Percentiles rank a stretch among this genome's conserved stretches.
Evolutionary conservation across 441 rosid genomes (phyloP).

Genomic region (Gossypium gossypioides): DNA sequence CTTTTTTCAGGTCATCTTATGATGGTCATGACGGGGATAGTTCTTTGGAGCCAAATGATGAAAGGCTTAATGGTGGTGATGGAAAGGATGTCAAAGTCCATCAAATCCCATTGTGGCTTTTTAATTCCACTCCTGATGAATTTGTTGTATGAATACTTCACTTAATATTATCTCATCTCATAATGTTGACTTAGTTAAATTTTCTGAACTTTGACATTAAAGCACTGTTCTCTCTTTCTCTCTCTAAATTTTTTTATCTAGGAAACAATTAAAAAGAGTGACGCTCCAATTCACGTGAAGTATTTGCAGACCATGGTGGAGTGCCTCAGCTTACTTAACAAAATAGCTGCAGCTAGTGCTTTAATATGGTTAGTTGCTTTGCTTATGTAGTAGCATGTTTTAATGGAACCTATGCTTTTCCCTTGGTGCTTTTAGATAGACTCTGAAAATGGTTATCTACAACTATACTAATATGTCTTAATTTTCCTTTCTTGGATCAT

Average conservation of each 20-base stretch:
- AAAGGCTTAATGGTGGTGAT: constrained; percentile 53
- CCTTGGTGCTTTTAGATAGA: not conserved
- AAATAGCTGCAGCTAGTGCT: constrained; percentile 97
- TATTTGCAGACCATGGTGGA: constrained; percentile 94
- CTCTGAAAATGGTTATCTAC: not conserved
- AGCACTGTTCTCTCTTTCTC: constrained; percentile 3
- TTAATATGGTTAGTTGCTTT: constrained; percentile 71
- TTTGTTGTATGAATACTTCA: constrained; percentile 51
- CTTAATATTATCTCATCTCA: constrained; percentile 16
- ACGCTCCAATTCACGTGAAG: constrained; percentile 80
- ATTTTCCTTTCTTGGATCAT: not conserved
- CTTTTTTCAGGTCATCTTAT: constrained; percentile 55
- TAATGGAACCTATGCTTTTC: not conserved
- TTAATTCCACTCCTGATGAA: constrained; percentile 85
- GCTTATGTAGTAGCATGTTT: constrained; percentile 5
- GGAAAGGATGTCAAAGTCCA: constrained; percentile 42
- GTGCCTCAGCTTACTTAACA: constrained; percentile 91
- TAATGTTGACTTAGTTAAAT: constrained; percentile 5
- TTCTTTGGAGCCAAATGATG: constrained; percentile 49
- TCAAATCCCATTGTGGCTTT: constrained; percentile 79
- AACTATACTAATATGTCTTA: not conserved
- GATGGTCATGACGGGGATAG: constrained; percentile 77
- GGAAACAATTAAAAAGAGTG: constrained; percentile 86
- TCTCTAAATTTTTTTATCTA: constrained; percentile 11
- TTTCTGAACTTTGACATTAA: constrained; percentile 22